Evolutionary conservation across 441 rosid genomes (phyloP).

Genomic region (Pelargonium citronellum): DNA sequence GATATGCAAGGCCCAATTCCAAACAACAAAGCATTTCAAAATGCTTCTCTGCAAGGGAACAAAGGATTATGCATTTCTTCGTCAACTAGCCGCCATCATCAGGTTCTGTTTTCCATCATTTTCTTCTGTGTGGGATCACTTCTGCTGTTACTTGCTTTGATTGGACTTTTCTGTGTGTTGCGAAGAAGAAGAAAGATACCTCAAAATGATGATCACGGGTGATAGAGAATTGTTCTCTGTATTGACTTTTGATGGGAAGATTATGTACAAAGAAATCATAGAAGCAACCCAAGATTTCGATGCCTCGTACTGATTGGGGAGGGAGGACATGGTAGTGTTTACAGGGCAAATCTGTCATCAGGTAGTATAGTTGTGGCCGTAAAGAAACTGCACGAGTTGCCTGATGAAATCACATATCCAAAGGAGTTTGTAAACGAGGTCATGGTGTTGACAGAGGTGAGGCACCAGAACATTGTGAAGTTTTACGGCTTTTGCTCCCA

Average conservation of each 20-base stretch:
- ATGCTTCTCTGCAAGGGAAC: conserved; percentile 28
- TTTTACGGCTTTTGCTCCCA: conserved; percentile 32
- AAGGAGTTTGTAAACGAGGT: conserved; percentile 14
- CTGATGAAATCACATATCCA: neutral
- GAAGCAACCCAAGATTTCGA: conserved; percentile 24
- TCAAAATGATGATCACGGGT: neutral
- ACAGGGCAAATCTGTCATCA: conserved; percentile 26
- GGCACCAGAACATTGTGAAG: conserved; percentile 33
- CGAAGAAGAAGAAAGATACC: neutral
- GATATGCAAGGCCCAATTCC: conserved; percentile 31
- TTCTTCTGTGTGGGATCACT: conserved; percentile 16
- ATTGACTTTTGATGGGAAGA: conserved; percentile 14
- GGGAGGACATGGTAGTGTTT: conserved; percentile 26
- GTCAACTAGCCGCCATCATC: neutral
- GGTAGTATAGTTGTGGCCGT: conserved; percentile 3
- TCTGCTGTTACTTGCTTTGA: neutral
- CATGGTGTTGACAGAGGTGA: conserved; percentile 23
- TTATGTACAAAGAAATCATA: neutral
- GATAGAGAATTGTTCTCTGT: neutral
- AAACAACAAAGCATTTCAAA: conserved; percentile 24
- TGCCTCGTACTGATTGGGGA: conserved; percentile 13
- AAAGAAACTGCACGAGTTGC: conserved; percentile 13
- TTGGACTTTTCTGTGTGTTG: neutral
- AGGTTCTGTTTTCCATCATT: conserved; percentile 13
- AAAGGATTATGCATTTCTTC: conserved; percentile 6